Conservation (phyloP, 2,329 filamentous ascomycete genomes). For the Stenocarpella maydis region DNA sequence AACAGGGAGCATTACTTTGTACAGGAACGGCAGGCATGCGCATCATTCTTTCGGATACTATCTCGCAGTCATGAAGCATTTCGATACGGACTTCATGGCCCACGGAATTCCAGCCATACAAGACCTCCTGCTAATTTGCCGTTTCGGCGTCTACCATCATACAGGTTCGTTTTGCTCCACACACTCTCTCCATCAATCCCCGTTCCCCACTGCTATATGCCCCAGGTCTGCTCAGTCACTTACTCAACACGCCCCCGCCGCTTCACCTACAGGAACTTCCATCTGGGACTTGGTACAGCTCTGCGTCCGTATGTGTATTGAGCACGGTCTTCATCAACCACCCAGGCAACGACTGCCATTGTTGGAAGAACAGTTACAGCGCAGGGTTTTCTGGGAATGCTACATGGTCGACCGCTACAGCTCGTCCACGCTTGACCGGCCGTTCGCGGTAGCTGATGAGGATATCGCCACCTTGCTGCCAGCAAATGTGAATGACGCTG, state of each 20-base stretch:
- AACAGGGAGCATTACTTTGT: not conserved
- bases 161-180: not conserved
- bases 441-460: slow-evolving; percentile 51
- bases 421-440: slow-evolving; percentile 51
- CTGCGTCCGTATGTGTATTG: not conserved
- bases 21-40: not conserved
- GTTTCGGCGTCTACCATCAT: not conserved
- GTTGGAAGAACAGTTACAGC: not conserved
- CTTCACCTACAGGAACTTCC: not conserved
- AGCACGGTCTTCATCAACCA: not conserved
- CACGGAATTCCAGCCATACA: not conserved
- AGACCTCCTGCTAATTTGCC: not conserved
- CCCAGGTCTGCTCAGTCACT: no score
- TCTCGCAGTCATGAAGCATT: not conserved
- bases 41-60: slow-evolving; percentile 5
- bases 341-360: not conserved
- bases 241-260: no score
- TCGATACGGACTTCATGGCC: not conserved
- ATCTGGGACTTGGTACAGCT: slow-evolving; percentile 11
- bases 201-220: no score
- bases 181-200: no score
- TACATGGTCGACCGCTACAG: slow-evolving; percentile 56
- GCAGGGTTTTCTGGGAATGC: slow-evolving; percentile 53
- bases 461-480: slow-evolving; percentile 42
- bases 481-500: not conserved